These are phyloP conservation scores for Neurospora africana DNA, from an alignment of 495 filamentous ascomycete species.

Conservation along the genomic window DNA sequence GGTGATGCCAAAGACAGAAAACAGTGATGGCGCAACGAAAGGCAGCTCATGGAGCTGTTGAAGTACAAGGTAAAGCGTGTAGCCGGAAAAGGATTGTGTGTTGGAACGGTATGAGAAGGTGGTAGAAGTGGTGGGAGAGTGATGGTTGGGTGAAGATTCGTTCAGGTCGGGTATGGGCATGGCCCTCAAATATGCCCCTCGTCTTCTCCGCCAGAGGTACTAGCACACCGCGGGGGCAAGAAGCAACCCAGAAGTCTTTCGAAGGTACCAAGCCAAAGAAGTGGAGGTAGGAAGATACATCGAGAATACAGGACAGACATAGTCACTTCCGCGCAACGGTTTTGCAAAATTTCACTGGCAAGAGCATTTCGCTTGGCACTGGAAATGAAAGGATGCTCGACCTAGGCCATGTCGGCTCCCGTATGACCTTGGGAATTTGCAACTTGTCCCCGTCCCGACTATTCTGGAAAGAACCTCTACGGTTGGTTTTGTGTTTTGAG, in stretches of 20 bases:
- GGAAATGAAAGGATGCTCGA: not conserved
- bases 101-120: not conserved
- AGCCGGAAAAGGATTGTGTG: not conserved
- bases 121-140: not conserved
- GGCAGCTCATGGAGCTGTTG: not conserved
- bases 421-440: not conserved
- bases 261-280: not conserved
- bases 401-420: not conserved
- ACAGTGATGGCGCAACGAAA: not conserved
- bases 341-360: not conserved
- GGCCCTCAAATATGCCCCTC: not conserved
- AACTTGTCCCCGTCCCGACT: not conserved
- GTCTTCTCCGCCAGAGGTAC: not conserved
- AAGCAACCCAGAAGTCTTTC: not conserved
- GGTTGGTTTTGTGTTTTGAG: not conserved
- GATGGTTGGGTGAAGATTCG: not conserved
- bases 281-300: not conserved
- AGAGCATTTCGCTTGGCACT: not conserved
- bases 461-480: not conserved
- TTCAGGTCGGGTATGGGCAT: not conserved
- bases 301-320: not conserved
- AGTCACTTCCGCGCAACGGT: not conserved
- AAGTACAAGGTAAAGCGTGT: not conserved
- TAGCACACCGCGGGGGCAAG: not conserved
- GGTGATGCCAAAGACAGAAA: not conserved